Percentiles rank a stretch among this genome's conserved stretches.
These are phyloP conservation scores for Xylariales sp. DNA, from an alignment of 2,329 filamentous ascomycete species.

Conservation along the genomic window DNA sequence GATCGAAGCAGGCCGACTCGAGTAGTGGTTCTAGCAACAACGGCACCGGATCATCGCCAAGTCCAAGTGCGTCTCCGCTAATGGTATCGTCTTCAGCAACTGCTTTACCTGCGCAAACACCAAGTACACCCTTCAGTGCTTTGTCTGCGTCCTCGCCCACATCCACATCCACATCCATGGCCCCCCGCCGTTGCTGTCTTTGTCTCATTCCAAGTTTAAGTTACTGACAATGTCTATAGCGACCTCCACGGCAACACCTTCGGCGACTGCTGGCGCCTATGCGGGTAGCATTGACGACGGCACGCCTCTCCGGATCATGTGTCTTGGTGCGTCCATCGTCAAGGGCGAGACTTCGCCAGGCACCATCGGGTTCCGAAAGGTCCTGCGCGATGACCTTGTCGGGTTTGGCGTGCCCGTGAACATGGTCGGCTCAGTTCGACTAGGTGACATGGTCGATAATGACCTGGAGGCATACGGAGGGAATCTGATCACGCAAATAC, in stretches of 20 bases:
- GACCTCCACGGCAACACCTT: neutral
- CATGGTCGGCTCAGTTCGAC: constrained; percentile 28
- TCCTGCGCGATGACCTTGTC: constrained; percentile 22
- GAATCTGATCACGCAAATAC: constrained; percentile 22
- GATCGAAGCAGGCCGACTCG: neutral
- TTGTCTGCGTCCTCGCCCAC: too few relatives aligned
- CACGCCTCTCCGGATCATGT: constrained; percentile 25
- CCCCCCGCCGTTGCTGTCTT: too few relatives aligned
- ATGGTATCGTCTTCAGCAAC: neutral
- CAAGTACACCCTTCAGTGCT: neutral
- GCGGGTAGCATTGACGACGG: constrained; percentile 18
- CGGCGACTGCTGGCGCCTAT: constrained; percentile 4
- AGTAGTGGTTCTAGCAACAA: neutral
- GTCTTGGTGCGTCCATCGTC: constrained; percentile 24
- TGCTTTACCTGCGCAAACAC: neutral
- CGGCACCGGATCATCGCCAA: neutral
- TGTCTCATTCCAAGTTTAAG: neutral
- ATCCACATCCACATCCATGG: too few relatives aligned
- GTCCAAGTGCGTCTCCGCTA: constrained; percentile 1
- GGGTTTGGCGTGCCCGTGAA: constrained; percentile 19
- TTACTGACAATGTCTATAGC: neutral
- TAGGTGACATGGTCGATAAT: constrained; percentile 27
- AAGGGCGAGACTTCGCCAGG: constrained; percentile 22
- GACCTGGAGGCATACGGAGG: constrained; percentile 29
- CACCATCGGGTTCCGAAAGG: constrained; percentile 21